Percentiles rank a stretch among this genome's conserved stretches.
Evolutionary conservation across 345 rosid genomes (phyloP).

Genomic region (Heritiera littoralis): DNA sequence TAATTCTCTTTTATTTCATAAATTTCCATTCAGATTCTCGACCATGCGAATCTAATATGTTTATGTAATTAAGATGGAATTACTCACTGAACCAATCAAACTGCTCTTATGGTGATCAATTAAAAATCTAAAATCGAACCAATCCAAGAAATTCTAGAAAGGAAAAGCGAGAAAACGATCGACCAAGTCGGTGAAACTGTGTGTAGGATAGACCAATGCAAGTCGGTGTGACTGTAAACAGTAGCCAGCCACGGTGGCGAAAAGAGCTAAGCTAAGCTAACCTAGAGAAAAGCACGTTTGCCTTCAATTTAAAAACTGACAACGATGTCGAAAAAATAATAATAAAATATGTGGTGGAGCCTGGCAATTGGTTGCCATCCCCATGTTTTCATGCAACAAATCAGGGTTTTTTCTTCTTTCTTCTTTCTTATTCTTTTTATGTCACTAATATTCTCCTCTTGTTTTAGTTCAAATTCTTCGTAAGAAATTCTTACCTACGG

Average conservation of each 20-base stretch:
- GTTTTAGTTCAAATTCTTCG: background rate
- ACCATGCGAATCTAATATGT: too few species aligned
- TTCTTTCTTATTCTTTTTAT: background rate
- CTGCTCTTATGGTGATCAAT: too few species aligned
- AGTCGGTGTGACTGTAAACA: background rate
- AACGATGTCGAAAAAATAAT: background rate
- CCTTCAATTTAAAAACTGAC: background rate
- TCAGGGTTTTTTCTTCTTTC: constrained; percentile 21
- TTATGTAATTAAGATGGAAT: background rate
- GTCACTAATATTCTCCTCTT: constrained; percentile 2
- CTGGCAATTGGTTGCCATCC: constrained; percentile 32
- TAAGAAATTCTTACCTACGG: too few species aligned
- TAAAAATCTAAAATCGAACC: background rate
- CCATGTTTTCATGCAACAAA: constrained; percentile 70
- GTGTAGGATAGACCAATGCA: too few species aligned
- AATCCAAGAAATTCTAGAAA: background rate
- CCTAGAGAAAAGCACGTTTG: too few species aligned
- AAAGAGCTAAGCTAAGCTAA: background rate
- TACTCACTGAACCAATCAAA: background rate
- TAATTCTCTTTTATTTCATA: too few species aligned
- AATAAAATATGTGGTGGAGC: constrained; percentile 22
- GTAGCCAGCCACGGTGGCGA: background rate
- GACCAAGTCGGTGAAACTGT: background rate
- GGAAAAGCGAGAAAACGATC: background rate
- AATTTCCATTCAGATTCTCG: too few species aligned